Evolutionary conservation across 1,139 yeast species (phyloP).

Genomic region (Yamadazyma oceani): DNA sequence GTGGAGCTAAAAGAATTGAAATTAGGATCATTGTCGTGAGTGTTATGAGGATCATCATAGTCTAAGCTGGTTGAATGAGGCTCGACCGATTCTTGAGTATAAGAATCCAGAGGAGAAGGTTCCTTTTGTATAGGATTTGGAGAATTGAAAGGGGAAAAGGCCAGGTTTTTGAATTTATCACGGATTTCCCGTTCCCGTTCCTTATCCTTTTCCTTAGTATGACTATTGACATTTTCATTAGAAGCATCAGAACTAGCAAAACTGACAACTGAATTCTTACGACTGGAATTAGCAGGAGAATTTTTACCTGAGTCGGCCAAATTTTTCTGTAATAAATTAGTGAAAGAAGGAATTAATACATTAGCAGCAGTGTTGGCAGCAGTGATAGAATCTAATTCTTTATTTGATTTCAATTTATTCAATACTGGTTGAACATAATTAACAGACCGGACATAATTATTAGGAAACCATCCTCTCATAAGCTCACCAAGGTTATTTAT

Average conservation of each 20-base stretch:
- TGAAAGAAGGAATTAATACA: constrained; percentile 46
- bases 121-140: neutral
- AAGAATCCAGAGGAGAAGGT: neutral
- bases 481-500: constrained; percentile 41
- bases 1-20: constrained; percentile 13
- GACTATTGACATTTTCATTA: neutral
- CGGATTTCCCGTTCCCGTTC: neutral
- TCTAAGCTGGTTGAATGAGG: neutral
- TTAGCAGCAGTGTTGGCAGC: constrained; percentile 55
- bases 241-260: constrained; percentile 43
- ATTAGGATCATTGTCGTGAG: constrained; percentile 8
- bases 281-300: constrained; percentile 32
- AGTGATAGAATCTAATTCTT: constrained; percentile 45
- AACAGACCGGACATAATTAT: constrained; percentile 51
- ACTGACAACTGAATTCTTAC: constrained; percentile 50
- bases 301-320: constrained; percentile 32
- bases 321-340: constrained; percentile 39
- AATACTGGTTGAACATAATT: constrained; percentile 49
- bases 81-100: neutral
- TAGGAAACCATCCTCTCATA: constrained; percentile 78
- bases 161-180: neutral
- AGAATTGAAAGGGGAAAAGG: neutral
- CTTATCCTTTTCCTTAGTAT: neutral
- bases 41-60: neutral
- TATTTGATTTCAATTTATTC: constrained; percentile 38